Base-by-base conservation (phyloP, 2,329 filamentous ascomycete genomes). In the Aspergillus transmontanensis region DNA sequence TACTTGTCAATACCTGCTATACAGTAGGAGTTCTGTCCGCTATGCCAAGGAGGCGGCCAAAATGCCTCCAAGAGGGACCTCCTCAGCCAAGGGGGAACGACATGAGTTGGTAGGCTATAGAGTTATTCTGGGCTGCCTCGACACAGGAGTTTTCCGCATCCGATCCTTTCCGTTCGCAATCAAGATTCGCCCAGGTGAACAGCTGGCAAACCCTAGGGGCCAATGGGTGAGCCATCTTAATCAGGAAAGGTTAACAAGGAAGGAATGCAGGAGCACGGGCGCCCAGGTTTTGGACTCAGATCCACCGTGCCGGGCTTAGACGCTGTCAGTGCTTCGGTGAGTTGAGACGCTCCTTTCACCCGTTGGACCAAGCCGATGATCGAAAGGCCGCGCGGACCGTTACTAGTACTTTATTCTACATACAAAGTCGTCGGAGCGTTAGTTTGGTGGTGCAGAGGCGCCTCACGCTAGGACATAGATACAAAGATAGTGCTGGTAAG, bases 191-290 rank as follows among this genome's bases (percentile, higher is more conserved):
- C 46, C 28, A 34, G 19, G 45, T 21, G 34, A 45, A 54, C 43
- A 59, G 36, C n/a, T 23, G 58, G 28, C 48, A 51, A 23, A 3
- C 16, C 16, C 28, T 54, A 26, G 48, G 34, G 57, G 48, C 34
- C 56, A 59, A 53, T 53, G 28, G 32, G 51, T 28, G 41, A 28
- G 57, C 9, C 48, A 53, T 32, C 57, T 54, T 39, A 55, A 32
- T 19, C 6, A 5, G n/a, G 39, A 41, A 41, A 30, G 55, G 21
- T 30, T 41, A 43, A 11, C 34, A 21, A n/a, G 30, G 23, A 32
- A 53, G 30, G 28, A 6, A 61, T 48, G 50, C 60, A 53, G 36
- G 54, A 43, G 62, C 55, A 58, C 58, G 36, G 58, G 23, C 48
- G 19, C 55, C 39, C 39, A 54, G 23, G 9, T 30, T 50, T 16